These are phyloP conservation scores for Trichoderma asperelloides DNA, from an alignment of 495 filamentous ascomycete species.

Conservation along the genomic window DNA sequence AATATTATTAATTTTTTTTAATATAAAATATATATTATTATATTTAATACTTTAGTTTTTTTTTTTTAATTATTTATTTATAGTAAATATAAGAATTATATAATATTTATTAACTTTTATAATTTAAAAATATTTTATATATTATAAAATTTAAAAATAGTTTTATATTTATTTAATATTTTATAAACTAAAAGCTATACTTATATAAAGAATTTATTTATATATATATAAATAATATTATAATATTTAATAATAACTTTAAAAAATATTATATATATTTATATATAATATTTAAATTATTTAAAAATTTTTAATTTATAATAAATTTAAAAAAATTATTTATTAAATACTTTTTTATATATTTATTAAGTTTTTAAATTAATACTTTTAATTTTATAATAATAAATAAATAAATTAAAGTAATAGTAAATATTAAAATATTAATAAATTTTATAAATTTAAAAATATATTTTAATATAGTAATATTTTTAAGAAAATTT, in stretches of 20 bases:
- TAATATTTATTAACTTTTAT: background rate
- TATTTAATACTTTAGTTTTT: background rate
- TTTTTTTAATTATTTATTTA: background rate
- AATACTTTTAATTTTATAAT: background rate
- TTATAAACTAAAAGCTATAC: background rate
- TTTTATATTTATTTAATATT: background rate
- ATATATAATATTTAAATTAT: background rate
- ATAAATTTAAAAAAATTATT: background rate
- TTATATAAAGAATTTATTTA: background rate
- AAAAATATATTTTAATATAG: background rate
- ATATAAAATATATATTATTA: background rate
- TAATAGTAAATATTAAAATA: background rate
- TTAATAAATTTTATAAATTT: background rate
- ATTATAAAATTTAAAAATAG: background rate
- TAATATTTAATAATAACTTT: background rate
- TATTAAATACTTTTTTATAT: background rate
- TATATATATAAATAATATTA: conserved; percentile 3
- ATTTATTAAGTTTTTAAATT: background rate
- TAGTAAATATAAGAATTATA: background rate
- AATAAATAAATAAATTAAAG: background rate
- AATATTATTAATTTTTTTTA: background rate
- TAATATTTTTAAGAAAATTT: background rate
- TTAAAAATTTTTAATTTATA: background rate
- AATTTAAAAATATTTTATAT: background rate
- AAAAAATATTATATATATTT: background rate